Evolutionary conservation across 2,329 filamentous ascomycete species (phyloP).

Genomic region (Lachnellula hyalina): DNA sequence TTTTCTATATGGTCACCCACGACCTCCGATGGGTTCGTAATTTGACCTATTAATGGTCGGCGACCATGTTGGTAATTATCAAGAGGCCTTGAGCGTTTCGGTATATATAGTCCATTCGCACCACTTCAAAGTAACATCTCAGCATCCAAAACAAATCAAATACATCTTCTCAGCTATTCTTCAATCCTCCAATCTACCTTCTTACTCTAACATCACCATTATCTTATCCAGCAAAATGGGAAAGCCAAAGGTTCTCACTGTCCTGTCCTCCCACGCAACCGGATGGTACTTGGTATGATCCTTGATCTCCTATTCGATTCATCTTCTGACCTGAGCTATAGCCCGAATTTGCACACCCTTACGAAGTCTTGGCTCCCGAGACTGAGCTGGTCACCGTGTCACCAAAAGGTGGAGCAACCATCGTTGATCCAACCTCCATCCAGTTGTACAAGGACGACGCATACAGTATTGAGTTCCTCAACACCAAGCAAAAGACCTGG

Average conservation of each 20-base stretch:
- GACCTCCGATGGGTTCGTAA: no score
- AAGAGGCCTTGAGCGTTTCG: no score
- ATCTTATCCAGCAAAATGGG: constrained; percentile 2
- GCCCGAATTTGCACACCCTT: constrained; percentile 44
- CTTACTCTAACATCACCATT: no score
- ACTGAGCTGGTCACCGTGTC: constrained; percentile 38
- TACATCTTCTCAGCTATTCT: no score
- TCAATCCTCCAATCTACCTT: no score
- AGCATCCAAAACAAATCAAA: no score
- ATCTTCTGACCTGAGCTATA: constrained; percentile 26
- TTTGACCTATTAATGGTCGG: no score
- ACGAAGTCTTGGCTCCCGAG: constrained; percentile 36
- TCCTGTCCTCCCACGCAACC: constrained; percentile 44
- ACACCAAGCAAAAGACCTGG: constrained; percentile 43
- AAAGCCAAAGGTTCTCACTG: constrained; percentile 41
- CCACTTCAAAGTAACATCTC: no score
- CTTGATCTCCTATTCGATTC: neutral
- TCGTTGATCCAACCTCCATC: constrained; percentile 39
- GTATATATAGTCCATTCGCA: no score
- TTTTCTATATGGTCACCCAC: no score
- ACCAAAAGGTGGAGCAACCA: constrained; percentile 37
- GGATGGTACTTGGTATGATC: constrained; percentile 44
- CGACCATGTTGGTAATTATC: no score
- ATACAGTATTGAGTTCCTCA: constrained; percentile 35
- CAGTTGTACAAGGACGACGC: constrained; percentile 38